A percentile compares a stretch with the other conserved stretches of the same genome.
Conservation (phyloP, 1,139 yeast genomes). For the Yarrowia galli region DNA sequence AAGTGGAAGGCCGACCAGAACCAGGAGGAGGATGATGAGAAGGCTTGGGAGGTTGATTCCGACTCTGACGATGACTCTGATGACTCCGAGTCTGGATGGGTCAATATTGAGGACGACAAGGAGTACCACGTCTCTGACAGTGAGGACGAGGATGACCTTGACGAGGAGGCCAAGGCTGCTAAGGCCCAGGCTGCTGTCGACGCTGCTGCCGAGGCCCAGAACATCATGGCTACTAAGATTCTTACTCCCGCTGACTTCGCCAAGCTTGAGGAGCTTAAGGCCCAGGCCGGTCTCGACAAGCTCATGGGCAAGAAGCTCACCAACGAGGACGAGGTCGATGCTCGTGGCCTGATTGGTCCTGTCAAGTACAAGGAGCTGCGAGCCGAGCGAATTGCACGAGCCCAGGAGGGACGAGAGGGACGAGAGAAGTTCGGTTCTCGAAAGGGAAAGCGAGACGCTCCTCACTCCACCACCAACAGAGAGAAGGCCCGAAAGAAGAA, state of each 20-base stretch:
- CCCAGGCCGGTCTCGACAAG: slow-evolving; percentile 84
- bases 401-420: slow-evolving; percentile 90
- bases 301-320: slow-evolving; percentile 60
- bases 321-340: slow-evolving; percentile 87
- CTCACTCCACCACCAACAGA: slow-evolving; percentile 89
- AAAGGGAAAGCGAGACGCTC: slow-evolving; percentile 71
- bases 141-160: slow-evolving; percentile 48
- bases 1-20: slow-evolving; percentile 81
- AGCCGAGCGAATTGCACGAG: slow-evolving; percentile 88
- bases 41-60: slow-evolving; percentile 57
- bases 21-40: slow-evolving; percentile 54
- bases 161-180: slow-evolving; percentile 45
- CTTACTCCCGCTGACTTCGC: slow-evolving; percentile 98
- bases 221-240: slow-evolving; percentile 69
- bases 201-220: slow-evolving; percentile 55
- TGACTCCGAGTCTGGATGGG: slow-evolving; percentile 61
- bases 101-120: slow-evolving; percentile 62
- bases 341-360: slow-evolving; percentile 78
- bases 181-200: slow-evolving; percentile 49
- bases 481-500: slow-evolving; percentile 99
- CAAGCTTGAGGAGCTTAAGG: slow-evolving; percentile 83
- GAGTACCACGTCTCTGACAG: slow-evolving; percentile 57
- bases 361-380: slow-evolving; percentile 83
- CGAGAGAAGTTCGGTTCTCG: slow-evolving; percentile 84
- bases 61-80: slow-evolving; percentile 68